phyloP scores from a whole-genome alignment of 495 filamentous ascomycete species.

The Cetradonia linearis region DNA sequence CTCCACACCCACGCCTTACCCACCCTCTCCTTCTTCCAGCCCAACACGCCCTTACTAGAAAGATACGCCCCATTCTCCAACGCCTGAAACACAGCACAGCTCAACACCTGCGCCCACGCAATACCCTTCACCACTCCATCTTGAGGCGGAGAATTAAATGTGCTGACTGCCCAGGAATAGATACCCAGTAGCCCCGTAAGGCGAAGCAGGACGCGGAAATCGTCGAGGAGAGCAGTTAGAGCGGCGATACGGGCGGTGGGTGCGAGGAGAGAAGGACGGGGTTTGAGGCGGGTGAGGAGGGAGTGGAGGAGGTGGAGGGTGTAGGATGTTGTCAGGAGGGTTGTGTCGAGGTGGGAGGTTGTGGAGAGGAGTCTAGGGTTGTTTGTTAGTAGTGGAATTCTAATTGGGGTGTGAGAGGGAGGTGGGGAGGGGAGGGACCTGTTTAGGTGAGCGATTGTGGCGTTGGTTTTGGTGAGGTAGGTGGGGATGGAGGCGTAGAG shows the following conservation, averaged over 20 bases:
- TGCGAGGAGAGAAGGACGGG: conserved; percentile 29
- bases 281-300: conserved; percentile 31
- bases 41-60: conserved; percentile 55
- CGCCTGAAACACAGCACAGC: conserved; percentile 58
- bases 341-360: conserved; percentile 50
- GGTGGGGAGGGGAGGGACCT: background rate
- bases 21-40: conserved; percentile 42
- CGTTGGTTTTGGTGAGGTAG: background rate
- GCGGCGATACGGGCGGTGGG: conserved; percentile 25
- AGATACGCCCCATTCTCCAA: conserved; percentile 83
- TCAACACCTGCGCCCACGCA: conserved; percentile 55
- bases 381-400: no score
- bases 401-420: background rate
- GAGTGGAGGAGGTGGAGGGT: conserved; percentile 41
- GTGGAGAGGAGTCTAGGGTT: conserved; percentile 42
- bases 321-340: conserved; percentile 56
- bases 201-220: conserved; percentile 61
- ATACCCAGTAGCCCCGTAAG: conserved; percentile 72
- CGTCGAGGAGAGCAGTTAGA: conserved; percentile 45
- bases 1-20: conserved; percentile 60
- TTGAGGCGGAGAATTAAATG: conserved; percentile 40
- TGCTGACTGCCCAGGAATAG: conserved; percentile 57
- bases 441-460: conserved; percentile 3
- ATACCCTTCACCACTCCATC: conserved; percentile 41
- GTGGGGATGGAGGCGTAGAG: background rate